Evolutionary conservation across 2,329 filamentous ascomycete species (phyloP), one percentile per base, ranked within the genome.

Genomic region (Sporothrix euskadiensis): DNA sequence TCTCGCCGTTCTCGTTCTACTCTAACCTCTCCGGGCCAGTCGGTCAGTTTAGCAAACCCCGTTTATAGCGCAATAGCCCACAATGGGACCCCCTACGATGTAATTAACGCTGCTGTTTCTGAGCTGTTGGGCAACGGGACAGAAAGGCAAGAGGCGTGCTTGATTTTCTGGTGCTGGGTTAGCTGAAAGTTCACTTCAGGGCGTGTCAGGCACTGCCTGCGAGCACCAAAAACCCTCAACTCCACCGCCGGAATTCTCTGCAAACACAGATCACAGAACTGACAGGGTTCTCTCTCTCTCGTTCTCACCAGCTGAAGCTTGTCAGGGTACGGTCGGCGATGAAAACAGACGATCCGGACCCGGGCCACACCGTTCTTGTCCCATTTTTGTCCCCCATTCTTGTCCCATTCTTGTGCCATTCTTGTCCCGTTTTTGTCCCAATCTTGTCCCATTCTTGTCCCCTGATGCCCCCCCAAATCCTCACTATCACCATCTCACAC

Each of bases 31-130:
- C 30, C 3, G 14, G 57, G 57, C 12, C 35, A 63, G 57, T 16
- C 57, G 32, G 32, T 39, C 57, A 32, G 32, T 41, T 63, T 41
- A 39, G 32, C 32, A 22, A 32, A 22, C 30, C 52, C 19, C 22
- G n/a, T 65, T 30, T 47, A n/a, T 65, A 39, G 61, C 61, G 61
- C 61, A 65, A 47, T 65, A 65, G 26, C 39, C 57, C 61, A 44
- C 61, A n/a, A n/a, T n/a, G n/a, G n/a, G n/a, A n/a, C 63, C 12
- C 47, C 47, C 47, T 30, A 39, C 66, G 66, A 69, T 69, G 66
- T n/a, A n/a, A n/a, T n/a, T 54, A 69, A 69, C 66, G 32, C 65
- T 68, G 44, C 63, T 22, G 47, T 39, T 54, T 69, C 65, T 54
- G 44, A 49, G 41, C 41, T 19, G 41, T 16, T 39, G 32, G 7